Evolutionary conservation across 306 rosid genomes (phyloP), one percentile per base, ranked within the genome.

Genomic region (Cicer judaicum): DNA sequence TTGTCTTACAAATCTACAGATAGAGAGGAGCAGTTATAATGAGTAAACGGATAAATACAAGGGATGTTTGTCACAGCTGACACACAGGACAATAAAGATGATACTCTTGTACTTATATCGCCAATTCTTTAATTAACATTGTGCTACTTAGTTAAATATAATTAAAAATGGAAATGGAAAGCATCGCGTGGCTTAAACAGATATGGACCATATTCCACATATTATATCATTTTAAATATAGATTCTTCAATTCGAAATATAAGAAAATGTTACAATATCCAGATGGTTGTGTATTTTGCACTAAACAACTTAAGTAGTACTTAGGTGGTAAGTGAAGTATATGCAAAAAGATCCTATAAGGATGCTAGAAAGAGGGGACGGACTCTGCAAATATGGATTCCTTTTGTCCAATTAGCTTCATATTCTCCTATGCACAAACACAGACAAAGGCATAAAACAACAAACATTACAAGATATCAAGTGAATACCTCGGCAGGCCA

Each of bases 401-500:
- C 54, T 52, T 52, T 77, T 43, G 73, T 15, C 34, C 43, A 72
- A 8, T 47, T 16, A 69, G 42, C 29, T 29, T 48, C 60, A 69
- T 39, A 47, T 41, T 72, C 65, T 34, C 50, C 69, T 38, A 57
- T 38, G 70, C 62, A 79, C 61, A 78, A 50, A 78, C 29, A 64
- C 36, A 56, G 14, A 65, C n/a, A 16, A 13, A 6, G 6, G 10
- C 12, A 67, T 29, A 68, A 64, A 77, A 24, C 71, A 8, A 42
- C 8, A 44, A 63, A 47, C 8, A 64, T 66, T 24, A 62, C 21
- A 60, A 5, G 19, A 41, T 57, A 21, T 34, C 64, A 53, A 46
- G 68, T 34, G 59, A 59, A 72, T 82, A 88, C 93, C 86, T 88
- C 90, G 34, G 89, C 88, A 64, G 93, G 88, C 93, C 93, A 88